phyloP scores from a whole-genome alignment of 768 basidiomycete species.

The Kondoa malvinella region DNA sequence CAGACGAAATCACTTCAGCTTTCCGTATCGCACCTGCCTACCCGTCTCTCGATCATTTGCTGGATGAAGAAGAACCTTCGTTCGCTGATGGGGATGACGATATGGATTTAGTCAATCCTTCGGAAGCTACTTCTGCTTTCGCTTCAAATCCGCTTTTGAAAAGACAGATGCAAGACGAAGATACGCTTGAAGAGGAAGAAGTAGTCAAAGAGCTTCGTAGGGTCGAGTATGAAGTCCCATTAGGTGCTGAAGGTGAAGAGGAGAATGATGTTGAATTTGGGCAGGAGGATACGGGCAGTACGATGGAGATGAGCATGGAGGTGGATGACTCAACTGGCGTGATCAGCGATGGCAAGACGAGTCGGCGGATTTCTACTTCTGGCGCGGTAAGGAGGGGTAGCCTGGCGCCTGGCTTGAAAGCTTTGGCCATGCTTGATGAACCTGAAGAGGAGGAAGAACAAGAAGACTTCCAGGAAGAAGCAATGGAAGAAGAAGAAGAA shows the following conservation, averaged over 20 bases:
- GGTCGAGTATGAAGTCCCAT: conserved; percentile 3
- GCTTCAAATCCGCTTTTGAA: conserved; percentile 6
- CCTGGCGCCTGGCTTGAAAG: conserved; percentile 10
- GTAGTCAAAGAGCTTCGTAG: not conserved
- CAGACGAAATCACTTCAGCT: conserved; percentile 16
- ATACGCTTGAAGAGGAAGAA: not conserved
- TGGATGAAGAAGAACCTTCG: conserved; percentile 6
- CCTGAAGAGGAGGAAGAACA: conserved; percentile 20
- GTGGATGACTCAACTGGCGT: not conserved
- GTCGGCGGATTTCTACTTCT: not conserved
- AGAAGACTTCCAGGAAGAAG: conserved; percentile 16
- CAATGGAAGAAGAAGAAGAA: conserved; percentile 16
- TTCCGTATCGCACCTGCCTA: conserved; percentile 17
- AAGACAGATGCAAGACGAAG: not conserved
- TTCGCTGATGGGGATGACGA: not conserved
- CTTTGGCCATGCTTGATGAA: conserved; percentile 18
- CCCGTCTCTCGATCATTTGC: conserved; percentile 8
- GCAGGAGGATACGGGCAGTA: conserved; percentile 14
- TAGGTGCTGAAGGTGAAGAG: not conserved
- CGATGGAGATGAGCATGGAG: conserved; percentile 15
- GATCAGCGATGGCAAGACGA: not conserved
- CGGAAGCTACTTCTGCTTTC: conserved; percentile 14
- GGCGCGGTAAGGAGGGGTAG: not conserved
- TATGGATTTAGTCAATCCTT: conserved; percentile 13
- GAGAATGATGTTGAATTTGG: not conserved